Conservation (phyloP, 768 basidiomycete species). For the Gymnopilus dilepis region DNA sequence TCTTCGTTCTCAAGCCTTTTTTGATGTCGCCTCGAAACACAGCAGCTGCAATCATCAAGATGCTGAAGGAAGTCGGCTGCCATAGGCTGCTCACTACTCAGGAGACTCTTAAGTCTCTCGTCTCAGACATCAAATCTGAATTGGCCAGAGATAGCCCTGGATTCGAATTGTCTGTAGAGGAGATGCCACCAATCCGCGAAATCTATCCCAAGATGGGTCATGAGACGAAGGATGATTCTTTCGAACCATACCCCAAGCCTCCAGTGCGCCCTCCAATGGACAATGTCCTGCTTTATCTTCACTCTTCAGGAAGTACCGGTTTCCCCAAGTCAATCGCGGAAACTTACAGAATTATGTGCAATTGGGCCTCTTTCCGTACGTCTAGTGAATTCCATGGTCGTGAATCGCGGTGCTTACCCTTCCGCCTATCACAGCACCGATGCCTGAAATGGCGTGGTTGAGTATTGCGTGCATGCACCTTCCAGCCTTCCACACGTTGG, state of each 20-base stretch:
- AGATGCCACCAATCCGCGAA: slow-evolving; percentile 35
- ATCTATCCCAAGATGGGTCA: slow-evolving; percentile 47
- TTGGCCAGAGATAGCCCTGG: slow-evolving; percentile 25
- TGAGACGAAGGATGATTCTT: slow-evolving; percentile 35
- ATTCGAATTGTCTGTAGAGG: slow-evolving; percentile 34
- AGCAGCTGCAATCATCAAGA: slow-evolving; percentile 37
- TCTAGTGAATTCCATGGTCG: background rate
- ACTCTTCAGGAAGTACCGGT: slow-evolving; percentile 57
- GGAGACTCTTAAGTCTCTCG: slow-evolving; percentile 32
- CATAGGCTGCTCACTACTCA: slow-evolving; percentile 43
- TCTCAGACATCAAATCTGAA: slow-evolving; percentile 32
- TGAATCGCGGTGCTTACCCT: background rate
- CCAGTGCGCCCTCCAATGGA: slow-evolving; percentile 20
- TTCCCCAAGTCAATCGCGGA: slow-evolving; percentile 48
- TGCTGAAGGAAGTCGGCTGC: slow-evolving; percentile 44
- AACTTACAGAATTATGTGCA: slow-evolving; percentile 32
- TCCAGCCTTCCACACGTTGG: slow-evolving; percentile 46
- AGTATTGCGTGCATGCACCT: slow-evolving; percentile 33
- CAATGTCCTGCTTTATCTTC: slow-evolving; percentile 41
- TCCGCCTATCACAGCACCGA: slow-evolving; percentile 9
- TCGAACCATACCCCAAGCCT: slow-evolving; percentile 33
- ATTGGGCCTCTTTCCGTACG: slow-evolving; percentile 43
- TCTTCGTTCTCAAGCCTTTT: slow-evolving; percentile 37
- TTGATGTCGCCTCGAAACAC: slow-evolving; percentile 46
- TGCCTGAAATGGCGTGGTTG: slow-evolving; percentile 22